Evolutionary conservation across 176 grass and related monocot species (phyloP), one percentile per base, ranked within the genome.

Genomic region (Rhipidocladum racemiflorum): DNA sequence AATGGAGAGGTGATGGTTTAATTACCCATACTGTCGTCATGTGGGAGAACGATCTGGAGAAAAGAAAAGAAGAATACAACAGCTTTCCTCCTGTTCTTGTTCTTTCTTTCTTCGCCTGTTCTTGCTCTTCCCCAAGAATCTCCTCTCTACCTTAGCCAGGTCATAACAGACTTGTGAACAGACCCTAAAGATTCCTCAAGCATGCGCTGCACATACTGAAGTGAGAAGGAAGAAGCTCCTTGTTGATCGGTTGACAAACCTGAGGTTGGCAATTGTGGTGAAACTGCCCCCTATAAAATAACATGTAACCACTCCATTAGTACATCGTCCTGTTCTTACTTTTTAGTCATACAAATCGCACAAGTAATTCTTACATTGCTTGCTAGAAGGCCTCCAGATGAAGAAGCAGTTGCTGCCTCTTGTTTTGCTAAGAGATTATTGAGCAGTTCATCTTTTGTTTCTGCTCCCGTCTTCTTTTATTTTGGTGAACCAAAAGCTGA

Each of bases 131-230:
- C n/a, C n/a, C n/a, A n/a, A n/a, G n/a, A n/a, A n/a, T n/a, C n/a
- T n/a, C n/a, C n/a, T n/a, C n/a, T n/a, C n/a, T n/a, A n/a, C n/a
- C n/a, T n/a, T n/a, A n/a, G n/a, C n/a, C n/a, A n/a, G n/a, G n/a
- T n/a, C n/a, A n/a, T n/a, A n/a, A n/a, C n/a, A n/a, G n/a, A n/a
- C 89, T 93, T 95, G 68, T 99, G 92, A 81, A 93, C 88, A 76
- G 92, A 89, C 48, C 91, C 92, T 69, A 95, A 60, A 75, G 91
- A 93, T 84, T 99, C 93, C 77, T 99, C 96, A 39, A 99, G 89
- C 77, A 91, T 95, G 77, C 89, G 88, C 77, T 99, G 96, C 55
- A 93, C 96, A 68, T 95, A 88, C 68, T 99, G 92, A 89, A 95
- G 93, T 36, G 92, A 99, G 85, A 99, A 99, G 17, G 93, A 99